Evolutionary conservation across 2,329 filamentous ascomycete genomes (phyloP).

Genomic region (Trichoderma polysporum): DNA sequence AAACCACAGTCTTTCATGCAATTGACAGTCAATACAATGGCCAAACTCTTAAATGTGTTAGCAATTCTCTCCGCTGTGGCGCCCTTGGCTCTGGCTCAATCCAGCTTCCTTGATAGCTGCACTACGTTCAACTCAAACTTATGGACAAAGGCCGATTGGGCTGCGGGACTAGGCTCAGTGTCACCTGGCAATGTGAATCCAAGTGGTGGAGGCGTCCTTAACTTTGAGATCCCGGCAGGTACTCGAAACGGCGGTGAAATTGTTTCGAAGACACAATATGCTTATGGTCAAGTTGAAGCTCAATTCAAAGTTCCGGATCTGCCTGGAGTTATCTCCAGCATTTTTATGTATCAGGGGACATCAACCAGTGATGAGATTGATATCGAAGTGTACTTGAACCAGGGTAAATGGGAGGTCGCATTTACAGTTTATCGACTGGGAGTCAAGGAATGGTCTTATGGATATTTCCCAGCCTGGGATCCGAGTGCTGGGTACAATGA

Average conservation of each 20-base stretch:
- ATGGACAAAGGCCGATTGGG: background rate
- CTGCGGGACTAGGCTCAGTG: background rate
- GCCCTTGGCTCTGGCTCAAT: background rate
- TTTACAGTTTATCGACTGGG: constrained; percentile 1
- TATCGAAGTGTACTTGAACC: background rate
- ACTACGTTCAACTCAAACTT: background rate
- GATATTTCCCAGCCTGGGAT: background rate
- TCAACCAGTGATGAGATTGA: constrained; percentile 7
- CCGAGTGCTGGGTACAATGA: background rate
- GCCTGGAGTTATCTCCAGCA: background rate
- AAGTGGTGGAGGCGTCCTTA: constrained; percentile 4
- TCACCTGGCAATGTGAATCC: background rate
- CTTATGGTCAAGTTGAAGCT: background rate
- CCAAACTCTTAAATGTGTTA: background rate
- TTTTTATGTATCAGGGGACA: constrained; percentile 8
- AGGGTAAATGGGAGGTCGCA: constrained; percentile 5
- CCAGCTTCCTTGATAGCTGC: background rate
- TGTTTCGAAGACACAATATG: background rate
- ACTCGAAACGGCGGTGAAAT: constrained; percentile 2
- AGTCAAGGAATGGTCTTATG: background rate
- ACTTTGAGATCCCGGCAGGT: background rate
- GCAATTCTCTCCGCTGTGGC: background rate
- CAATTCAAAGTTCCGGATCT: constrained; percentile 4
- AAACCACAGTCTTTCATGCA: background rate
- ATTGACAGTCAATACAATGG: background rate